phyloP scores from a whole-genome alignment of 2,329 filamentous ascomycete species.

The Hymenoscyphus fructigenus region DNA sequence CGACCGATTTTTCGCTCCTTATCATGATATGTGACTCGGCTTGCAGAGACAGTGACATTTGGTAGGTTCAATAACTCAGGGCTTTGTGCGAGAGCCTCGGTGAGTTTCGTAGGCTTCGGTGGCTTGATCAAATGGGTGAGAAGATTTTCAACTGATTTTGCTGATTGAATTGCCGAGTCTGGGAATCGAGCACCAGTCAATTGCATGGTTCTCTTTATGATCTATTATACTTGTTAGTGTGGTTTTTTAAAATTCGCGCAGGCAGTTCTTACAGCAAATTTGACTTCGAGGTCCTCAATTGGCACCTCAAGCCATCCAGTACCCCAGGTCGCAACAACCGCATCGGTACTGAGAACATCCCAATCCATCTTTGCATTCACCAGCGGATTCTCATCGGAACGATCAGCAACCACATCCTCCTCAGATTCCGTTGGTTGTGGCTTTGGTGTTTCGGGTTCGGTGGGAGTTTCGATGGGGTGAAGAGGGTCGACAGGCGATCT shows the following conservation, averaged over 20 bases:
- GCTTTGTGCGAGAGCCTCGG: constrained; percentile 52
- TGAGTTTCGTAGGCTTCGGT: constrained; percentile 61
- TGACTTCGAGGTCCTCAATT: constrained; percentile 58
- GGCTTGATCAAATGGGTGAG: constrained; percentile 53
- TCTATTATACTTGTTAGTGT: constrained; percentile 47
- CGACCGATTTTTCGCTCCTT: constrained; percentile 70
- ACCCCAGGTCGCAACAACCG: constrained; percentile 46
- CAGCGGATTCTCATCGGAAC: constrained; percentile 24
- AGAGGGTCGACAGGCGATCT: constrained; percentile 28
- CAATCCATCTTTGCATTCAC: constrained; percentile 21
- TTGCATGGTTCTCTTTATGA: constrained; percentile 77
- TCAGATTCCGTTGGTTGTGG: constrained; percentile 30
- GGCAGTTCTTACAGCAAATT: constrained; percentile 66
- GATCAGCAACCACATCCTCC: constrained; percentile 33
- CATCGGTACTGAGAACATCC: constrained; percentile 26
- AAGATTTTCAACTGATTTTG: constrained; percentile 54
- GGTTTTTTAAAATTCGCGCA: neutral
- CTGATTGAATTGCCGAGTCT: constrained; percentile 63
- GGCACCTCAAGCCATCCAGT: constrained; percentile 57
- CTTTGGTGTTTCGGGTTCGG: constrained; percentile 23
- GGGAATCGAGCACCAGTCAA: constrained; percentile 75
- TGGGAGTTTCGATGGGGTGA: constrained; percentile 20
- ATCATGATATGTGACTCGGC: constrained; percentile 68
- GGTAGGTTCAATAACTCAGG: constrained; percentile 52
- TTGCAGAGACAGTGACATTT: constrained; percentile 69